Base-by-base conservation (phyloP, 176 grass and related monocot species). In the Ananas comosus region DNA sequence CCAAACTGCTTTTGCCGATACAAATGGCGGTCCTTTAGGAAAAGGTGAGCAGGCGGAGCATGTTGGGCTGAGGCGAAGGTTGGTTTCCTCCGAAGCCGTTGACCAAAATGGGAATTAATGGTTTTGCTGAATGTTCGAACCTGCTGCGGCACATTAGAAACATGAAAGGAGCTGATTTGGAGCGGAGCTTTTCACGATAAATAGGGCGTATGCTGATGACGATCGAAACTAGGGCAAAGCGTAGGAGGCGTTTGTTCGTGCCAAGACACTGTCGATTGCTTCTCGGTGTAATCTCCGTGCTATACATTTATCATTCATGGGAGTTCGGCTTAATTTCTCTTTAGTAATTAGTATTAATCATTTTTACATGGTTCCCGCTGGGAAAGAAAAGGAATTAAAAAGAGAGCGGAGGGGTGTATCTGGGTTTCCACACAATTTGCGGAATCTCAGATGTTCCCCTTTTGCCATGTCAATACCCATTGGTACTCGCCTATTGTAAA, bases 351-450 rank as follows among this genome's bases (percentile, higher is more conserved):
- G 66, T 75, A 79, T 61, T 65, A 65, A 69, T 70, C 69, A 72
- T 65, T 72, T 49, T 72, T 61, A 65, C 68, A 63, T 90, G 90
- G 85, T 72, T 76, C 78, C 84, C 70, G 68, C 67, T 79, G 78
- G 42, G 50, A 51, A 33, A 76, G 64, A 64, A 76, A 52, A 80
- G 33, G 4, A 42, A 42, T 42, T 42, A 42, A 42, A 42, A 42
- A 6, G 33, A 42, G 33, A 59, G 79, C 87, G 80, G 87, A 88
- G 82, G 89, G 72, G 80, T 80, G 80, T 74, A 71, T 99, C 94
- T 91, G 85, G 80, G 82, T 77, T 88, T 94, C 89, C 81, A 83
- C 84, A 88, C 79, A 85, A 87, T 88, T 87, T 85, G 81, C 78
- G 81, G 87, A 85, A 79, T 73, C 80, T 77, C 87, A 91, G 87